These are phyloP conservation scores for Xerocomellus dryophilus DNA, from an alignment of 768 basidiomycete genomes.

Conservation along the genomic window DNA sequence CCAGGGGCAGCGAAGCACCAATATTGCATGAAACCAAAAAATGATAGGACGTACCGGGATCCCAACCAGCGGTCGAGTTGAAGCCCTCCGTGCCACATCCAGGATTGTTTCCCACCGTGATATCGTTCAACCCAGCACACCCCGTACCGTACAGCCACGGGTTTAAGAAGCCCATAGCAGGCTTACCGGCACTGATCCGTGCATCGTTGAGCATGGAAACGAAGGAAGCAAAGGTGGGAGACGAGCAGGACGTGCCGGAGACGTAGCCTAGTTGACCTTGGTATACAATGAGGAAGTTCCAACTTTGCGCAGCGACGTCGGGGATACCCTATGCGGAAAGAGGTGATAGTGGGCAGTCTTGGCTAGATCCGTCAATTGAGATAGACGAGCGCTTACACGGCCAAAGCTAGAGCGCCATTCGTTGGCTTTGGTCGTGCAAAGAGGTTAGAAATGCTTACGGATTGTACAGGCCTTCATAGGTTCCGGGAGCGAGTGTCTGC, in stretches of 20 bases:
- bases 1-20: background rate
- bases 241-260: slow-evolving; percentile 63
- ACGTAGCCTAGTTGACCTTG: slow-evolving; percentile 37
- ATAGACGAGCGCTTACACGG: slow-evolving; percentile 41
- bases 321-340: slow-evolving; percentile 45
- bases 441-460: slow-evolving; percentile 35
- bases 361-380: too few relatives aligned
- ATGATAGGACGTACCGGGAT: slow-evolving; percentile 43
- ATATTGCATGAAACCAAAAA: background rate
- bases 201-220: slow-evolving; percentile 66
- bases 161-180: slow-evolving; percentile 64
- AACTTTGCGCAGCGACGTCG: slow-evolving; percentile 63
- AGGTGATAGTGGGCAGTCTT: background rate
- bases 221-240: slow-evolving; percentile 63
- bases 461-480: slow-evolving; percentile 61
- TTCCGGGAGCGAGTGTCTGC: slow-evolving; percentile 41
- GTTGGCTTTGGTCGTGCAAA: background rate
- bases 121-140: slow-evolving; percentile 47
- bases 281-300: slow-evolving; percentile 46
- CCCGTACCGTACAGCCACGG: slow-evolving; percentile 51
- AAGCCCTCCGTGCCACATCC: slow-evolving; percentile 66
- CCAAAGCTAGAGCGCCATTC: slow-evolving; percentile 37
- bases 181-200: slow-evolving; percentile 40
- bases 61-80: slow-evolving; percentile 58
- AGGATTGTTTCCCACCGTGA: slow-evolving; percentile 53